These are phyloP conservation scores for Fagopyrum homotropicum DNA, from an alignment of 148 eudicot species.

Conservation along the genomic window DNA sequence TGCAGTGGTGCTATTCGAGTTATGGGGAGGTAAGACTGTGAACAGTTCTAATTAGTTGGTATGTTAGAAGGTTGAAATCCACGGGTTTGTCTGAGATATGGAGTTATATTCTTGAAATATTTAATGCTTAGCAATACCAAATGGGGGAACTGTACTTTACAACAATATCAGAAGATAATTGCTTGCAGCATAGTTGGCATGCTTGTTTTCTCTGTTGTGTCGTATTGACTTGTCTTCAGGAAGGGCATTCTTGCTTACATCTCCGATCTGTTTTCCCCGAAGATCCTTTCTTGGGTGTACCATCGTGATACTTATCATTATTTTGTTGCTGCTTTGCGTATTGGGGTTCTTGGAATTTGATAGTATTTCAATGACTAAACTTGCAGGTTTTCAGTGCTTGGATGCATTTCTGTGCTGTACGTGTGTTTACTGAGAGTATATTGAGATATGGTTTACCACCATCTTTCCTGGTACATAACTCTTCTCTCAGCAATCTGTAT, in stretches of 20 bases:
- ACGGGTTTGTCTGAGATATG: not conserved
- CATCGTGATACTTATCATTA: not conserved
- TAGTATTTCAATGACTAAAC: constrained; percentile 1
- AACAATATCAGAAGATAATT: not conserved
- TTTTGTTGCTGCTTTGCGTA: not conserved
- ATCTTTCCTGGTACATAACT: constrained; percentile 60
- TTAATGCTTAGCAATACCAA: constrained; percentile 4
- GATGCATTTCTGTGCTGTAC: constrained; percentile 95
- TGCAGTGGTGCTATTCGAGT: constrained; percentile 97
- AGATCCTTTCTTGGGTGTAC: not conserved
- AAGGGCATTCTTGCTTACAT: not conserved
- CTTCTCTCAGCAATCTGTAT: not conserved
- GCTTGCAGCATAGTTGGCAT: not conserved
- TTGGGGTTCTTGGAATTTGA: not conserved
- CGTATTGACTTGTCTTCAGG: not conserved
- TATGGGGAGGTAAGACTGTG: constrained; percentile 76
- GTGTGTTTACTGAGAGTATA: constrained; percentile 77
- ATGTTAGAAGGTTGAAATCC: not conserved
- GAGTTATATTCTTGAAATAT: not conserved
- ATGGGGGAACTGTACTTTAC: not conserved
- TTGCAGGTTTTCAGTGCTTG: constrained; percentile 66
- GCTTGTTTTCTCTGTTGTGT: not conserved
- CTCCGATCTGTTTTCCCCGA: not conserved
- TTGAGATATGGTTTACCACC: constrained; percentile 97
- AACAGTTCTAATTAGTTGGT: not conserved